Evolutionary conservation across 345 rosid species (phyloP).

Genomic region (Citrus maxima): DNA sequence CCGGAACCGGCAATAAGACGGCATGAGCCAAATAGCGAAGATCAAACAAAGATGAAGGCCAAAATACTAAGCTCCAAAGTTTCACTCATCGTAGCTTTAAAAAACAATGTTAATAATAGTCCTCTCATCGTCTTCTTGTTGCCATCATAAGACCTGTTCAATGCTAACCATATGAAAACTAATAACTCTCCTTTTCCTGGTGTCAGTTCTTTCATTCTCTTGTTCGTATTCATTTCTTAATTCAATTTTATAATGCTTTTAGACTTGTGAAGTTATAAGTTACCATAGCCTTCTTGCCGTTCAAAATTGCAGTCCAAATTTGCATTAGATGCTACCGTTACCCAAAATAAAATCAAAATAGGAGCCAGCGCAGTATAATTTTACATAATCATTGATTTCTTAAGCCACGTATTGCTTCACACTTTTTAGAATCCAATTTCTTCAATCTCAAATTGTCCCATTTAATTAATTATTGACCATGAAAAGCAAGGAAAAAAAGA

Average conservation of each 20-base stretch:
- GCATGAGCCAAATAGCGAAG: neutral
- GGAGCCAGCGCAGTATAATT: neutral
- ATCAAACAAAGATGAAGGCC: neutral
- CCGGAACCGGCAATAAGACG: neutral
- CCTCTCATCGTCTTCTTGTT: neutral
- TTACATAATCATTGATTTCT: neutral
- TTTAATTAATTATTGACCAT: neutral
- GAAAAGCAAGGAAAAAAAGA: slow-evolving; percentile 20
- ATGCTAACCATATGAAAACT: neutral
- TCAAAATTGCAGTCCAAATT: neutral
- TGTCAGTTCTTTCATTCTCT: neutral
- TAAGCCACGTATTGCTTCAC: neutral
- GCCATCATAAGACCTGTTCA: neutral
- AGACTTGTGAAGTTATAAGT: neutral
- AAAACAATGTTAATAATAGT: too few relatives aligned
- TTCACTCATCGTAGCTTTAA: neutral
- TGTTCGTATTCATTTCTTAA: too few relatives aligned
- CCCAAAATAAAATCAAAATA: neutral
- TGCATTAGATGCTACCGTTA: neutral
- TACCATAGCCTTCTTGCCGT: neutral
- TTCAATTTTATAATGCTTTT: neutral
- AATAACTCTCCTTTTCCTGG: neutral
- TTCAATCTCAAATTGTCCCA: neutral
- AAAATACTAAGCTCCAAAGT: neutral
- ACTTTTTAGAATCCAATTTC: neutral